These are phyloP conservation scores for Rhodotorula mucilaginosa DNA, from an alignment of 1,284 basidiomycete genomes.

Conservation along the genomic window DNA sequence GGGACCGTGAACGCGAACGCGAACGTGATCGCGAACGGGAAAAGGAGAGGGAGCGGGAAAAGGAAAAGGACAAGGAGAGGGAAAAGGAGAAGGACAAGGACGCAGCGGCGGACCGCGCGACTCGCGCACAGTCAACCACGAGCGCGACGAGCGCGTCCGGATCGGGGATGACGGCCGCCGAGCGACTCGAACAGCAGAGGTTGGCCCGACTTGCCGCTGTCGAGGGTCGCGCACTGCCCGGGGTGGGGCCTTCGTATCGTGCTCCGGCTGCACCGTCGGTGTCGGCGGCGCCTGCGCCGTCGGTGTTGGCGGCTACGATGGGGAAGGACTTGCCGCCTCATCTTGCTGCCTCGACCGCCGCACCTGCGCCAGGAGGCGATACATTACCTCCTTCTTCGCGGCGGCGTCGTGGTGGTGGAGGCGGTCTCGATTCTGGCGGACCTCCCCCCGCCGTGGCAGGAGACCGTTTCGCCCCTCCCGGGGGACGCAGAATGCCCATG, in stretches of 20 bases:
- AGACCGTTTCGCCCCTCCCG: no score
- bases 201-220: neutral
- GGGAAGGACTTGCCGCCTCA: neutral
- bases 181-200: constrained; percentile 18
- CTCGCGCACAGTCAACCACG: neutral
- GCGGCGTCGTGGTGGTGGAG: no score
- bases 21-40: no score
- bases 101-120: neutral
- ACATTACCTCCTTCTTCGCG: no score
- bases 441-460: neutral
- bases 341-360: neutral
- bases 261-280: neutral
- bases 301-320: no score
- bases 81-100: neutral
- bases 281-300: no score
- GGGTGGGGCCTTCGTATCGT: neutral
- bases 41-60: no score
- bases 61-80: neutral
- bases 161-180: neutral
- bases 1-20: no score
- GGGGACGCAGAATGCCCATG: neutral
- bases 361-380: neutral
- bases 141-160: constrained; percentile 3
- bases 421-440: no score
- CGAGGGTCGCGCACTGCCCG: neutral